Conservation (phyloP, 2,329 filamentous ascomycete genomes). For the Fusarium anguioides region DNA sequence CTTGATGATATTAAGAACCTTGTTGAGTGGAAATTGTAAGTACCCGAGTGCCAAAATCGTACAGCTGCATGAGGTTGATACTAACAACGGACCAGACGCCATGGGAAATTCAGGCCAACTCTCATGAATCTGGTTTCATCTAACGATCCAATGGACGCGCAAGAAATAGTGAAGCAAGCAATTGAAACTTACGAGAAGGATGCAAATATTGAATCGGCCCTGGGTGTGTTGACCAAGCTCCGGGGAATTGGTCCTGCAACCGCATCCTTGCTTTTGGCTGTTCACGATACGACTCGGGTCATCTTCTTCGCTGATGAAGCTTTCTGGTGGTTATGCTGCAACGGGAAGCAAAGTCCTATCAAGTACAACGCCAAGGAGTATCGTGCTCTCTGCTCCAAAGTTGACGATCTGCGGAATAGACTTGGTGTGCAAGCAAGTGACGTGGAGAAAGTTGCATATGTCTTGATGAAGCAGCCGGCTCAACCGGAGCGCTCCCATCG, state of each 20-base stretch:
- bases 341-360: conserved; percentile 62
- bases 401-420: conserved; percentile 57
- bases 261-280: conserved; percentile 77
- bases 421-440: conserved; percentile 69
- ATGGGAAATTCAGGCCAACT: conserved; percentile 71
- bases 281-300: conserved; percentile 67
- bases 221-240: conserved; percentile 68
- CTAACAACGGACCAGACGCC: conserved; percentile 55
- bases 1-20: conserved; percentile 69
- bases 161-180: conserved; percentile 63
- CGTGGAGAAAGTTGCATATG: conserved; percentile 77
- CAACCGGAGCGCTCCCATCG: conserved; percentile 11
- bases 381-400: conserved; percentile 59
- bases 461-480: conserved; percentile 63
- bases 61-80: not conserved
- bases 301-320: conserved; percentile 86
- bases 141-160: conserved; percentile 64
- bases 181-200: conserved; percentile 58
- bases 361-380: conserved; percentile 81
- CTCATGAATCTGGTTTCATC: conserved; percentile 70
- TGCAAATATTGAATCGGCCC: conserved; percentile 56
- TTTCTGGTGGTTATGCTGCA: conserved; percentile 75
- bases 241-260: conserved; percentile 84
- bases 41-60: conserved; percentile 12
- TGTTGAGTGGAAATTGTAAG: conserved; percentile 79